A percentile compares a stretch with the other conserved stretches of the same genome.
Conservation (phyloP, 805 yeast genomes). For the Wickerhamiella domercqiae region DNA sequence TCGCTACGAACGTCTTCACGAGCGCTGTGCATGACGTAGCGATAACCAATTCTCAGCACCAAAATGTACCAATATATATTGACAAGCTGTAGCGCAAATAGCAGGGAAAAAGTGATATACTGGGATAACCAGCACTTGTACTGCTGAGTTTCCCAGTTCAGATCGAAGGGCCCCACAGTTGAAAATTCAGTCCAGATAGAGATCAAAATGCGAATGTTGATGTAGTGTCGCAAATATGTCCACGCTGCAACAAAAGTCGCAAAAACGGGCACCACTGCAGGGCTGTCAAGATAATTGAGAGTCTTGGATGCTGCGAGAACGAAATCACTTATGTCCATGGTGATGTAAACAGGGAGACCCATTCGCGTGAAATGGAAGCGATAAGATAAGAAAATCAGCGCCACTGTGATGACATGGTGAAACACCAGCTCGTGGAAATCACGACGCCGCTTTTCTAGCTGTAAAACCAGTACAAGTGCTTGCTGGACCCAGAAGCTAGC, state of each 20-base stretch:
- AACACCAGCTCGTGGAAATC: conserved; percentile 82
- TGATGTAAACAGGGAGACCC: conserved; percentile 78
- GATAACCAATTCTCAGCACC: conserved; percentile 59
- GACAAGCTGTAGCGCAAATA: conserved; percentile 69
- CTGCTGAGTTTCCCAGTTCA: conserved; percentile 81
- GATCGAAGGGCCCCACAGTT: conserved; percentile 65
- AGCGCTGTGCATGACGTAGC: conserved; percentile 45
- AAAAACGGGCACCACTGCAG: conserved; percentile 48
- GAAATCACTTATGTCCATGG: conserved; percentile 93
- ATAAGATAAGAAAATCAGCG: conserved; percentile 73
- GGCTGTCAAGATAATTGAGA: conserved; percentile 68
- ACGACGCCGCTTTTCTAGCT: conserved; percentile 87
- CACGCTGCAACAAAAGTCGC: conserved; percentile 54
- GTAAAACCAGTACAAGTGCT: conserved; percentile 63
- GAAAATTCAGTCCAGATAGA: conserved; percentile 58
- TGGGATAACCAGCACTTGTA: conserved; percentile 95
- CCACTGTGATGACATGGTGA: conserved; percentile 85
- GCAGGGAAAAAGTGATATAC: conserved; percentile 66
- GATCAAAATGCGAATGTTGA: conserved; percentile 57
- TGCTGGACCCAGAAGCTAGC: conserved; percentile 98
- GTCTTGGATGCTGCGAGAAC: conserved; percentile 73
- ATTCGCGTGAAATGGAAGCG: conserved; percentile 93
- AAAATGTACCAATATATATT: conserved; percentile 79
- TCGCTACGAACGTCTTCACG: conserved; percentile 60
- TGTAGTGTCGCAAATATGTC: conserved; percentile 79